These are phyloP conservation scores for Apiotrichum domesticum DNA, from an alignment of 1,284 basidiomycete genomes.

Conservation along the genomic window DNA sequence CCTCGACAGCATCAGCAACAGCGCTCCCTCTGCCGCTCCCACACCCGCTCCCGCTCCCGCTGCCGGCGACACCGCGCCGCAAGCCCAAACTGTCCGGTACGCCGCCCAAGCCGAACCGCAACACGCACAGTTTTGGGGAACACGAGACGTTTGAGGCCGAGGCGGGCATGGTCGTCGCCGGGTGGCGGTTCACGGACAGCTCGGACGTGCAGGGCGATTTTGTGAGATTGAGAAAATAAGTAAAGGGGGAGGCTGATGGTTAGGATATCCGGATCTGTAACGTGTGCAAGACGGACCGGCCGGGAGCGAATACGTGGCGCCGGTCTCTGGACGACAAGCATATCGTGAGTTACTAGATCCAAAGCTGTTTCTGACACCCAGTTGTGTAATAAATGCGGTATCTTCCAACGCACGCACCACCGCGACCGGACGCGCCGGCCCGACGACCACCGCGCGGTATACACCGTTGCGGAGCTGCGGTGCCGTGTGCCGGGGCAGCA, in stretches of 20 bases:
- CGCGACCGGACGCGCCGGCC: neutral
- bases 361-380: neutral
- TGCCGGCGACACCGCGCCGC: no score
- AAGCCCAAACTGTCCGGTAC: no score
- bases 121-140: neutral
- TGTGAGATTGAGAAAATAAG: neutral
- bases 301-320: slow-evolving; percentile 15
- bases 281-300: slow-evolving; percentile 7
- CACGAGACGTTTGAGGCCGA: neutral
- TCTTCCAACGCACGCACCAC: slow-evolving; percentile 11
- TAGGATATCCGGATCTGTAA: slow-evolving; percentile 7
- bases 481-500: neutral
- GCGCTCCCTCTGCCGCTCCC: no score
- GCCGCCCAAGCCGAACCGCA: neutral
- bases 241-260: neutral
- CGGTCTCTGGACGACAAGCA: slow-evolving; percentile 3
- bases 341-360: slow-evolving; percentile 2
- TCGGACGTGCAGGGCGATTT: neutral
- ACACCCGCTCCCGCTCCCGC: no score
- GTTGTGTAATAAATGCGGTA: slow-evolving; percentile 18
- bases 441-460: slow-evolving; percentile 1
- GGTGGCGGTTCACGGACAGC: neutral
- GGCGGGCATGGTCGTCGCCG: neutral
- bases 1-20: no score
- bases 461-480: neutral